Base-by-base conservation (phyloP, 2,329 filamentous ascomycete genomes). In the Venturia asperata region DNA sequence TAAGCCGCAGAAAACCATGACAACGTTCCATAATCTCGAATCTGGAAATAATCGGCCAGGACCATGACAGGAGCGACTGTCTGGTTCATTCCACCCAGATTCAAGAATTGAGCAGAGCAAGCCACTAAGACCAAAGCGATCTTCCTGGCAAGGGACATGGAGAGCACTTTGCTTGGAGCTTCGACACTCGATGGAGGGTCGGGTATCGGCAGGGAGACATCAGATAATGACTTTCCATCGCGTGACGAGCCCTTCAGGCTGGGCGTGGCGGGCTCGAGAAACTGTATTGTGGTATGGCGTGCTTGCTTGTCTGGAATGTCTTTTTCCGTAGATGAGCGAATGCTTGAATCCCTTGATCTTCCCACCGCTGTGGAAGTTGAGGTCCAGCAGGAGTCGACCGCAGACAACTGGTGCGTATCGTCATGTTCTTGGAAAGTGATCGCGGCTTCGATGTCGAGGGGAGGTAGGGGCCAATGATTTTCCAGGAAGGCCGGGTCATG, bases 1-100 rank as follows among this genome's bases (percentile, higher is more conserved):
- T 85, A 88, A 1, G 82, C 83, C 0, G 83, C 83, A 17, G 83
- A 77, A 61, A 82, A 79, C 83, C 85, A 87, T 61, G 78, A 79
- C 19, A 85, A 73, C 19, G 79, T 72, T 11, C 78, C 79, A 27
- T 60, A 61, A 39, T 66, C 65, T 34, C 42, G 37, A 34, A 66
- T 60, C n/a, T 64, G 37, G 37, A 66, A 66, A 13, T 58, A 61
- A 52, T 66, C 42, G 45, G 45, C 62, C 21, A 66, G 21, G 55
- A 66, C 60, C 37, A 65, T 49, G 39, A 66, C 45, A 49, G 65
- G 62, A 6, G 62, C 65, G 47, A 66, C 65, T n/a, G 65, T 64
- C 56, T 66, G 65, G 17, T 55, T 56, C 39, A 66, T 47, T 9
- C 42, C 65, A 11, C 45, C 45, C 11, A 66, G 49, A n/a, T 43